Base-by-base conservation (phyloP, 2,329 filamentous ascomycete species). In the Aspergillus brasiliensis region DNA sequence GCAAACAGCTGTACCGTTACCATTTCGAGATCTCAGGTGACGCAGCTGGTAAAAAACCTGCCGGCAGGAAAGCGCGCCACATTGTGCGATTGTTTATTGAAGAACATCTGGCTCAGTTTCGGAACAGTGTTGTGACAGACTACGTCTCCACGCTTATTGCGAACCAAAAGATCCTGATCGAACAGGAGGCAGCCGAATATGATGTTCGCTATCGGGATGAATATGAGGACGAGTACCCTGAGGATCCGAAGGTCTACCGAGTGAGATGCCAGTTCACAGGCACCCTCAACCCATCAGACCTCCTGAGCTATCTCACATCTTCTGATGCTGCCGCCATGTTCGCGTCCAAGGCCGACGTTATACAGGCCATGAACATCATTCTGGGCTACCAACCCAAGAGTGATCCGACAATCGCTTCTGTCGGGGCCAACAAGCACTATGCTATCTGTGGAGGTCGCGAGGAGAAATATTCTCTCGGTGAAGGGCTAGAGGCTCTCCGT, bases 311-410 rank as follows among this genome's bases (percentile, higher is more conserved):
- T 62, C 69, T 80, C 46, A 73, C 63, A 2, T 81, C 72, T 17
- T 71, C 69, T 2, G 71, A 67, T 38, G 65, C 75, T 5, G 67
- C 69, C 15, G 71, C 69, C 1, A 63, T 71, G 13, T 83, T 83
- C 48, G 68, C 71, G 0, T 69, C 77, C 17, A 83, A 83, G 66
- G 73, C 76, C 1, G 82, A 86, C 56, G 72, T 84, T 0, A 77
- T 87, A 5, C 84, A 87, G 58, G 80, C 84, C 0, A 69, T 88
- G 57, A 88, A 88, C 66, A 82, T 87, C 34, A 74, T 88, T 21
- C 72, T 87, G 54, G 60, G 60, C 0, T 78, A 83, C 58, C 69
- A 75, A 15, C 78, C 81, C 3, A 83, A 80, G 60, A 76, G 69
- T 1, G 72, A 76, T 6, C 57, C 56, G 0, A 69, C 72, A 0